phyloP scores from a whole-genome alignment of 805 yeast species.

The Zygoascus ofunaensis region DNA sequence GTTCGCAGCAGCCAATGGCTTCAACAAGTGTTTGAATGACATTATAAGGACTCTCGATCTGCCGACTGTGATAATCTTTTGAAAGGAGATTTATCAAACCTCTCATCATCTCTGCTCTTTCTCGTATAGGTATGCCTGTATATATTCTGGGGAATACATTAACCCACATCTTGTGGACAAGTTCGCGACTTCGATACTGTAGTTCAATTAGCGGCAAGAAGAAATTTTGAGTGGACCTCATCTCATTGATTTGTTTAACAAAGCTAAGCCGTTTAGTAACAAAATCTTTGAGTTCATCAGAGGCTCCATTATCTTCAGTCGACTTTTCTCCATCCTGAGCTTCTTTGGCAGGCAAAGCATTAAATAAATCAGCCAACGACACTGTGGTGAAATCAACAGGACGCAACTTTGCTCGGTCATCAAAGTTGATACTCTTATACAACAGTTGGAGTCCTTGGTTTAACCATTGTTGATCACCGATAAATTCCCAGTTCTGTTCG shows the following conservation, averaged over 20 bases:
- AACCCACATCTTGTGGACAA: constrained; percentile 79
- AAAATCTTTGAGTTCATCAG: constrained; percentile 28
- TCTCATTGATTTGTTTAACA: constrained; percentile 25
- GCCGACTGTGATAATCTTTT: constrained; percentile 88
- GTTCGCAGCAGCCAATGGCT: constrained; percentile 71
- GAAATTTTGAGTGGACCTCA: constrained; percentile 49
- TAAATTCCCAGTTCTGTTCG: constrained; percentile 94
- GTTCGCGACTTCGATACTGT: constrained; percentile 70
- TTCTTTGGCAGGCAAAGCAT: constrained; percentile 10
- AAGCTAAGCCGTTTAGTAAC: constrained; percentile 27
- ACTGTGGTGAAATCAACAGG: constrained; percentile 34
- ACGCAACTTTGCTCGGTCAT: constrained; percentile 38
- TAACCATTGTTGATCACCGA: constrained; percentile 90
- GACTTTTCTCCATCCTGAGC: constrained; percentile 17
- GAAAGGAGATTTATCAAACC: constrained; percentile 70
- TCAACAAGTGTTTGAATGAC: constrained; percentile 77
- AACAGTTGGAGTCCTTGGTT: constrained; percentile 85
- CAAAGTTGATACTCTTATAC: constrained; percentile 63
- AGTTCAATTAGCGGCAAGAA: constrained; percentile 67
- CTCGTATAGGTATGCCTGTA: constrained; percentile 63
- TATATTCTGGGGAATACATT: constrained; percentile 75
- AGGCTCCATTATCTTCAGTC: constrained; percentile 16
- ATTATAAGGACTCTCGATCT: constrained; percentile 76
- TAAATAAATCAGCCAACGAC: constrained; percentile 15
- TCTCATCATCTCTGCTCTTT: constrained; percentile 75